Conservation (phyloP, 257 asterid genomes). For the Solanum sejunctum region DNA sequence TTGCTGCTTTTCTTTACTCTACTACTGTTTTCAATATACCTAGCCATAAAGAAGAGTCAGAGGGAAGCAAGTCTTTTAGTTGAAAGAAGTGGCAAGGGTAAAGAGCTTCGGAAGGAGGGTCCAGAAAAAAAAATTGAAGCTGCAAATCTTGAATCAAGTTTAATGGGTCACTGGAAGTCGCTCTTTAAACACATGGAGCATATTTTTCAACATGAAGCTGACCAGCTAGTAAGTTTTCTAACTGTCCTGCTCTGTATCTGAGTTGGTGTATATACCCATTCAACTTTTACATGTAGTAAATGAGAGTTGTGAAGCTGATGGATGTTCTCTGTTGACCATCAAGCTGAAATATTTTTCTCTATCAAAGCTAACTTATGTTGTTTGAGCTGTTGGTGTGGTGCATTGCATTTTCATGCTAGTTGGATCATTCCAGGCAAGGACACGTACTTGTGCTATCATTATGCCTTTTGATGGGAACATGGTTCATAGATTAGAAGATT, state of each 20-base stretch:
- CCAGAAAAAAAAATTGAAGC: constrained; percentile 12
- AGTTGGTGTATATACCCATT: background rate
- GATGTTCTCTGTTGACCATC: background rate
- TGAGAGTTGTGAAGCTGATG: background rate
- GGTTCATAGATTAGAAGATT: background rate
- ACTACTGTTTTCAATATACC: background rate
- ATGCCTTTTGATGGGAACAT: background rate
- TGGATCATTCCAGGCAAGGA: background rate
- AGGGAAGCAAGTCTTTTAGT: constrained; percentile 68
- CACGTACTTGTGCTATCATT: background rate
- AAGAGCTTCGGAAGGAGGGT: constrained; percentile 19
- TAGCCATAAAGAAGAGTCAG: constrained; percentile 60
- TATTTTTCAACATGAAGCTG: constrained; percentile 41
- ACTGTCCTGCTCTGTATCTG: background rate
- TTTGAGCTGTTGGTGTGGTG: background rate
- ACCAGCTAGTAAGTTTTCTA: constrained; percentile 51
- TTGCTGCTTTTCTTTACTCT: background rate
- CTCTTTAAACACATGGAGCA: constrained; percentile 57
- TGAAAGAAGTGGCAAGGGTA: constrained; percentile 44
- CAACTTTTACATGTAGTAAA: background rate
- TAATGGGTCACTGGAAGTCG: constrained; percentile 63
- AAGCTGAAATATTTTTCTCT: background rate
- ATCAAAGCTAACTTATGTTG: background rate
- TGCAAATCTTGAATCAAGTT: constrained; percentile 37
- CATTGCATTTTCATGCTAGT: background rate